Conservation (phyloP, 441 rosid species). For the Erysimum pusillum region DNA sequence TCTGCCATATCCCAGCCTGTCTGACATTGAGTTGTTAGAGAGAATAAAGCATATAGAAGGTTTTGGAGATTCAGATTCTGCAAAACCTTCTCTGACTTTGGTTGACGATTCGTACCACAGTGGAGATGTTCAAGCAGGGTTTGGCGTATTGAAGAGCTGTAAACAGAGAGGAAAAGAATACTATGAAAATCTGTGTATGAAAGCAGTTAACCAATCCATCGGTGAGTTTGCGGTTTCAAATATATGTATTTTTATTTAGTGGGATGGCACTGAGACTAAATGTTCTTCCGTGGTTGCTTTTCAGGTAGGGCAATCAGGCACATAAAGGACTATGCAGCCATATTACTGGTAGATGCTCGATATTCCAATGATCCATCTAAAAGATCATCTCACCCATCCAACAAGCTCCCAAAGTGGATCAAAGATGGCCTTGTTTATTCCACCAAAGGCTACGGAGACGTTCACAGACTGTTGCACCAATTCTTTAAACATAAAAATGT, state of each 20-base stretch:
- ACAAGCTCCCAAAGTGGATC: slow-evolving; percentile 91
- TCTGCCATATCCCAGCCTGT: slow-evolving; percentile 91
- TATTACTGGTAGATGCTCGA: slow-evolving; percentile 86
- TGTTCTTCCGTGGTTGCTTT: slow-evolving; percentile 31
- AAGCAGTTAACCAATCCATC: slow-evolving; percentile 95
- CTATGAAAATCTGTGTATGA: slow-evolving; percentile 97
- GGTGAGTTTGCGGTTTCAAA: slow-evolving; percentile 58
- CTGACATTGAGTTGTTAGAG: slow-evolving; percentile 85
- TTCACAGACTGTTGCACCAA: slow-evolving; percentile 76
- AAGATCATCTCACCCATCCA: slow-evolving; percentile 67
- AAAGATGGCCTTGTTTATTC: slow-evolving; percentile 70
- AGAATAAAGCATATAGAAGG: slow-evolving; percentile 89
- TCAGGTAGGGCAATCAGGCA: slow-evolving; percentile 94
- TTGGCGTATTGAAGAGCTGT: slow-evolving; percentile 80
- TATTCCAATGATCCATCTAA: slow-evolving; percentile 68
- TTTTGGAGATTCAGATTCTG: slow-evolving; percentile 61
- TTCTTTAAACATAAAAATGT: slow-evolving; percentile 76
- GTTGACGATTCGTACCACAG: slow-evolving; percentile 53
- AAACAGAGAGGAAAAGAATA: slow-evolving; percentile 83
- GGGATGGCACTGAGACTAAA: slow-evolving; percentile 25
- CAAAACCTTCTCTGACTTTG: slow-evolving; percentile 46
- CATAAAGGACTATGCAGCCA: slow-evolving; percentile 87
- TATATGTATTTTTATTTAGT: neutral
- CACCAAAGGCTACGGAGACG: slow-evolving; percentile 82
- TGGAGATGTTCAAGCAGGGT: slow-evolving; percentile 71